Evolutionary conservation across 2,329 filamentous ascomycete species (phyloP).

Genomic region (Didymella segeticola): DNA sequence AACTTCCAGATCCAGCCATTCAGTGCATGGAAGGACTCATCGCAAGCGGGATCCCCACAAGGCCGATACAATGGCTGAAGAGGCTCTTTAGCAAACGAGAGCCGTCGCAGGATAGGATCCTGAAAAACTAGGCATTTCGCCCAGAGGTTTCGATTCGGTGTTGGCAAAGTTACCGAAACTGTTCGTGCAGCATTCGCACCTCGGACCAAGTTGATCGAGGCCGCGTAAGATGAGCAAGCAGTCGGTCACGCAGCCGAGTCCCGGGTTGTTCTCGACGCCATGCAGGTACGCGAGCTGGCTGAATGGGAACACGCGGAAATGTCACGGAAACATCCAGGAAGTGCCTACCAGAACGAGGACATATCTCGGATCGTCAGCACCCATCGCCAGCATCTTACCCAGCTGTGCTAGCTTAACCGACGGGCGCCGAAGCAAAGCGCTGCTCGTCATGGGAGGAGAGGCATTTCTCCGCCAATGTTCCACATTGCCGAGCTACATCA

Average conservation of each 20-base stretch:
- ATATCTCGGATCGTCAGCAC: slow-evolving; percentile 16
- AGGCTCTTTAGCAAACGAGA: neutral
- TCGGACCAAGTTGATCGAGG: slow-evolving; percentile 1
- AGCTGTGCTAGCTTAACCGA: slow-evolving; percentile 11
- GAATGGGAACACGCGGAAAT: slow-evolving; percentile 6
- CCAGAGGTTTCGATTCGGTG: slow-evolving; percentile 17
- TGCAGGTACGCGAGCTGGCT: slow-evolving; percentile 15
- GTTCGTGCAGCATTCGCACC: slow-evolving; percentile 10
- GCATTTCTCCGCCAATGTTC: slow-evolving; percentile 18
- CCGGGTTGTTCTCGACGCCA: slow-evolving; percentile 15
- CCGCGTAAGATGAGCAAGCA: neutral
- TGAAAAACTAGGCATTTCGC: slow-evolving; percentile 14
- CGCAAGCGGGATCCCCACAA: slow-evolving; percentile 19
- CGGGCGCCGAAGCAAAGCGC: slow-evolving; percentile 20
- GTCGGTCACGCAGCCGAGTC: slow-evolving; percentile 3
- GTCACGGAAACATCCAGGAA: neutral
- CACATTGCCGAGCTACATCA: slow-evolving; percentile 18
- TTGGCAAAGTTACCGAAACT: slow-evolving; percentile 12
- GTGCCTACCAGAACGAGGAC: slow-evolving; percentile 4
- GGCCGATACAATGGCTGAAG: slow-evolving; percentile 19
- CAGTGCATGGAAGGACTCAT: slow-evolving; percentile 15
- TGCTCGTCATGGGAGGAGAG: slow-evolving; percentile 14
- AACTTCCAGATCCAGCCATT: slow-evolving; percentile 21
- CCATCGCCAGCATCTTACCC: slow-evolving; percentile 6
- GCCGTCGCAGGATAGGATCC: slow-evolving; percentile 10